Percentiles rank a stretch among this genome's conserved stretches.
Evolutionary conservation across 148 eudicot species (phyloP).

Genomic region (Fagopyrum homotropicum): DNA sequence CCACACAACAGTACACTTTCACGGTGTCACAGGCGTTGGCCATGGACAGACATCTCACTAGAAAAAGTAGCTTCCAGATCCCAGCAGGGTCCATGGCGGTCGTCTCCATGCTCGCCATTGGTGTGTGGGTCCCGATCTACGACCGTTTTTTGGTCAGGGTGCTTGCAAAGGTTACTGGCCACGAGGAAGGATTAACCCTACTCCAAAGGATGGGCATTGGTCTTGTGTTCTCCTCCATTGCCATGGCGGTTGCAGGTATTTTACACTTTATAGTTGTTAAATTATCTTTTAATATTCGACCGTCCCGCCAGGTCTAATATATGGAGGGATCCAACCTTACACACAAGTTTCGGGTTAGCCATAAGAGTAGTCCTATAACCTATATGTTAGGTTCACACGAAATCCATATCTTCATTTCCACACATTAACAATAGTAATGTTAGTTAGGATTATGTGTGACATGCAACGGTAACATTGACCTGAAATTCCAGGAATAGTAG

Average conservation of each 20-base stretch:
- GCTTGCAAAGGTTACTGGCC: conserved; percentile 38
- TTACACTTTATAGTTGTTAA: neutral
- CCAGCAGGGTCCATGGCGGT: conserved; percentile 55
- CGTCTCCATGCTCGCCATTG: conserved; percentile 51
- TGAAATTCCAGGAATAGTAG: conserved; percentile 33
- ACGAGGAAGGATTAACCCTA: conserved; percentile 54
- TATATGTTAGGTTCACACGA: no score
- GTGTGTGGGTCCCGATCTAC: conserved; percentile 53
- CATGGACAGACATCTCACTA: conserved; percentile 56
- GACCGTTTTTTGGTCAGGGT: conserved; percentile 49
- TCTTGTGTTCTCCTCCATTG: conserved; percentile 30
- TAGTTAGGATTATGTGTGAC: no score
- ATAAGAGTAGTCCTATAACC: no score
- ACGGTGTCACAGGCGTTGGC: conserved; percentile 54
- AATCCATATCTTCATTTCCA: no score
- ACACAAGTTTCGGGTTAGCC: no score
- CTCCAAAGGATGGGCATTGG: conserved; percentile 78
- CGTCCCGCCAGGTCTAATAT: no score
- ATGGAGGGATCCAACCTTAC: no score
- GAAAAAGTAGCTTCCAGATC: conserved; percentile 38
- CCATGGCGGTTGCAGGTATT: conserved; percentile 56
- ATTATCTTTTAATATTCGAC: neutral
- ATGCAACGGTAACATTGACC: neutral
- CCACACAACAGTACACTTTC: conserved; percentile 59
- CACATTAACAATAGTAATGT: no score